These are phyloP conservation scores for Wickerhamomyces bovis DNA, from an alignment of 805 yeast species.

Conservation along the genomic window DNA sequence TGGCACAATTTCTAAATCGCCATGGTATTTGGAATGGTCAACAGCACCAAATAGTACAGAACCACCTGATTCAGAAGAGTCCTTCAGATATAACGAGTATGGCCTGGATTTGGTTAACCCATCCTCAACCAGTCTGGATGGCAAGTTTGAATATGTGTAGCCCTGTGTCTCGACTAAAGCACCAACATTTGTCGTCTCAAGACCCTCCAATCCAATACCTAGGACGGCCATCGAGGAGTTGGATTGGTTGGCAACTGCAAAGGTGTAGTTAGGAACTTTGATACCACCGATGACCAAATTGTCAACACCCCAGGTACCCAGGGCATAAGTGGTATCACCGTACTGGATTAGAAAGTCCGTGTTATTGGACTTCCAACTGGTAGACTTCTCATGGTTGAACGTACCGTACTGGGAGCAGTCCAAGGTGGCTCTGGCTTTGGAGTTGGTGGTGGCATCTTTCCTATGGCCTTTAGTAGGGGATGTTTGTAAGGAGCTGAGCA, in stretches of 20 bases:
- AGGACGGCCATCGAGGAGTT: constrained; percentile 64
- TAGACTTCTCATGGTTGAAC: constrained; percentile 28
- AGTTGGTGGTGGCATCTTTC: not conserved
- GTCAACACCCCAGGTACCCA: constrained; percentile 43
- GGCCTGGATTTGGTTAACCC: constrained; percentile 51
- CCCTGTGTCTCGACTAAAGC: constrained; percentile 8
- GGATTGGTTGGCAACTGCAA: constrained; percentile 69
- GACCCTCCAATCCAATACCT: constrained; percentile 64
- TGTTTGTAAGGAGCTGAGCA: not conserved
- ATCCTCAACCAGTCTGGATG: constrained; percentile 48
- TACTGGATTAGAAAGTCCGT: constrained; percentile 40
- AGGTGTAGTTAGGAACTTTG: constrained; percentile 46
- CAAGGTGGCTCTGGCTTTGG: too few relatives aligned
- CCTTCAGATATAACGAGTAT: constrained; percentile 59
- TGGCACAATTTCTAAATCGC: constrained; percentile 44
- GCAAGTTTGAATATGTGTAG: constrained; percentile 59
- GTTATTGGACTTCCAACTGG: constrained; percentile 27
- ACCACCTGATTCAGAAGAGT: constrained; percentile 38
- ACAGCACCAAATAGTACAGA: constrained; percentile 68
- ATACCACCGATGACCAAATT: constrained; percentile 47
- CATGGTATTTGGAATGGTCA: constrained; percentile 56
- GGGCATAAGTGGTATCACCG: constrained; percentile 39
- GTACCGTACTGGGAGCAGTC: constrained; percentile 35
- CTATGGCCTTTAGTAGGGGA: not conserved
- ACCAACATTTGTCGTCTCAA: constrained; percentile 55